A percentile compares a stretch with the other conserved stretches of the same genome.
These are phyloP conservation scores for Neonectria faginata DNA, from an alignment of 2,329 filamentous ascomycete genomes.

Conservation along the genomic window DNA sequence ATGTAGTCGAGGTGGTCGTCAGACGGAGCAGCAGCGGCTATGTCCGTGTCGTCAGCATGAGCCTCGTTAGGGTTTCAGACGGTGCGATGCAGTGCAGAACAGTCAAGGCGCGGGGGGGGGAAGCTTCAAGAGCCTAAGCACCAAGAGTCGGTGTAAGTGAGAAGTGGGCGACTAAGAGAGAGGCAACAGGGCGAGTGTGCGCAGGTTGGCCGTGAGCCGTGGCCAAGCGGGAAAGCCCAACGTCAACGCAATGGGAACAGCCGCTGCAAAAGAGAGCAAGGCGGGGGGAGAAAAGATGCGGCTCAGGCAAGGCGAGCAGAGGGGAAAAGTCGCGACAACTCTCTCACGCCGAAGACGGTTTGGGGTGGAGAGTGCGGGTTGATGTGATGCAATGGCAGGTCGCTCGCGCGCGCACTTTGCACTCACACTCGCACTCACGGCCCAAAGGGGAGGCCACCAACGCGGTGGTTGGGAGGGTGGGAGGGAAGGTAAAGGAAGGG, in stretches of 20 bases:
- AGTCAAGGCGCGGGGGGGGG: conserved; percentile 13
- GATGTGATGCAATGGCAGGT: conserved; percentile 24
- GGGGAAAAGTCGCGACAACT: conserved; percentile 13
- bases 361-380: conserved; percentile 23
- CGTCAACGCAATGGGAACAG: conserved; percentile 14
- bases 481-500: conserved; percentile 1
- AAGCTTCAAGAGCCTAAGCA: conserved; percentile 20
- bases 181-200: conserved; percentile 19
- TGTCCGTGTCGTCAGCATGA: conserved; percentile 41
- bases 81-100: conserved; percentile 18
- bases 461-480: conserved; percentile 24
- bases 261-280: conserved; percentile 7
- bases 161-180: conserved; percentile 21
- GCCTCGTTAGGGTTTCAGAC: conserved; percentile 30
- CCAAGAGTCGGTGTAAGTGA: conserved; percentile 47
- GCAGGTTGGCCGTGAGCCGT: conserved; percentile 21
- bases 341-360: conserved; percentile 19
- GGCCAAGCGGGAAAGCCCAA: conserved; percentile 22
- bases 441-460: conserved; percentile 14
- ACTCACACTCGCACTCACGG: conserved; percentile 14
- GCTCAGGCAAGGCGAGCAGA: conserved; percentile 18
- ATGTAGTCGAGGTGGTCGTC: conserved; percentile 20
- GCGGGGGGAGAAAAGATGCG: conserved; percentile 6
- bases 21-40: conserved; percentile 35
- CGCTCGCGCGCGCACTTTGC: conserved; percentile 14